phyloP scores from a whole-genome alignment of 495 filamentous ascomycete genomes.

The Penicillium canescens region DNA sequence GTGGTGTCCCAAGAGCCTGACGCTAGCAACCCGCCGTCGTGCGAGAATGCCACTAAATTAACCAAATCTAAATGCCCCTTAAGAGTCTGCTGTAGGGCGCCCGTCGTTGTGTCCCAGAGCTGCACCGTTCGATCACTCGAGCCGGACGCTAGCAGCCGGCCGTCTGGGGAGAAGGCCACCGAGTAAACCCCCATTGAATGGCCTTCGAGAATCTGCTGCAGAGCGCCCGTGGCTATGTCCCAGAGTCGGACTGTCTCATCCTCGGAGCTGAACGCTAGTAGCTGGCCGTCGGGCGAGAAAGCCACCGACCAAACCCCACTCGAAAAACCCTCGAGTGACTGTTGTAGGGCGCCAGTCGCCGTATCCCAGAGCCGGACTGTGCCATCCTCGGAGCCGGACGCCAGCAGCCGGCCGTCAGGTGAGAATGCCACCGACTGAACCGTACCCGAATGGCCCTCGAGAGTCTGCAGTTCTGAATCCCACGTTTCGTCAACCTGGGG shows the following conservation, averaged over 20 bases:
- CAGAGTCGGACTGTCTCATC: too few relatives aligned
- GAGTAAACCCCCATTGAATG: constrained; percentile 1
- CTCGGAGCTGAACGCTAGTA: too few relatives aligned
- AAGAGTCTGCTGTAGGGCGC: background rate
- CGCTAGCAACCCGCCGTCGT: too few relatives aligned
- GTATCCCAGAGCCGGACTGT: background rate
- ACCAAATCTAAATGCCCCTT: background rate
- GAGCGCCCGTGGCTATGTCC: too few relatives aligned
- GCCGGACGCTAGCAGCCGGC: background rate
- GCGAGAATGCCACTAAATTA: background rate
- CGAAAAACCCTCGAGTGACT: background rate
- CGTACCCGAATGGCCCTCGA: constrained; percentile 18
- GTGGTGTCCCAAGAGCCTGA: too few relatives aligned
- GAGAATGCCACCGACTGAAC: constrained; percentile 16
- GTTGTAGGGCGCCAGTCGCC: background rate
- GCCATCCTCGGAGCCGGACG: too few relatives aligned
- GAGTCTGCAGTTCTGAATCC: constrained; percentile 13
- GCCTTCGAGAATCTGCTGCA: background rate
- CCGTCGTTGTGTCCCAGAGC: background rate
- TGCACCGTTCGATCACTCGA: background rate
- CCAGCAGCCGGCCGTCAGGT: background rate
- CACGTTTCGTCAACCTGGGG: constrained; percentile 12
- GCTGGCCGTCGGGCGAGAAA: background rate
- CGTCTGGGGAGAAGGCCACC: constrained; percentile 26
- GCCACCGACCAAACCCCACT: background rate